Evolutionary conservation across 306 rosid genomes (phyloP).

Genomic region (Erythrophleum fordii): DNA sequence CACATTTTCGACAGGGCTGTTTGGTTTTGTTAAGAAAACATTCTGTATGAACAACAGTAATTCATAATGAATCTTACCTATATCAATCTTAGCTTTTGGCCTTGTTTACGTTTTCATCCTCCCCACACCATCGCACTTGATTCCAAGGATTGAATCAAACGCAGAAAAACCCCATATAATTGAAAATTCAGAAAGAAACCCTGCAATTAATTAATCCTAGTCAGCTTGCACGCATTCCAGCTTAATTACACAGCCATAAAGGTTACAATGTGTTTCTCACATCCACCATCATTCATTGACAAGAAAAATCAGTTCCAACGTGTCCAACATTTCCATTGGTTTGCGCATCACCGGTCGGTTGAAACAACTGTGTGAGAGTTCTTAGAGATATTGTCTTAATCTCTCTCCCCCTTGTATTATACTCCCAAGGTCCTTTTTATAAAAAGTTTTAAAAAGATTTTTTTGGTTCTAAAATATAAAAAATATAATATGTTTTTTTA

Average conservation of each 20-base stretch:
- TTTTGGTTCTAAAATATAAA: no score
- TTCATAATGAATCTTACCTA: constrained; percentile 19
- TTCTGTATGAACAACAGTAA: constrained; percentile 26
- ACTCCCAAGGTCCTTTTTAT: no score
- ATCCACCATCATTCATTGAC: constrained; percentile 15
- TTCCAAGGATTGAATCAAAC: no score
- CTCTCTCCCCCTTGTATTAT: not conserved
- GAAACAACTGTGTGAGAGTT: constrained; percentile 33
- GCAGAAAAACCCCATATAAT: no score
- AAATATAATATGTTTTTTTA: no score
- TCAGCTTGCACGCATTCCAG: not conserved
- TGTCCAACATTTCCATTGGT: constrained; percentile 66
- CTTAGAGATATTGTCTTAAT: constrained; percentile 36
- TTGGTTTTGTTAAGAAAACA: constrained; percentile 28
- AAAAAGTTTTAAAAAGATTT: no score
- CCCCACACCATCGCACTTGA: not conserved
- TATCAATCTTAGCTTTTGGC: constrained; percentile 2
- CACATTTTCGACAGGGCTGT: no score
- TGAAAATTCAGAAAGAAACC: not conserved
- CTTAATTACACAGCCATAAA: not conserved
- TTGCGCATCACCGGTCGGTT: constrained; percentile 56
- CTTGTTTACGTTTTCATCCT: not conserved
- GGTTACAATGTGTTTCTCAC: not conserved
- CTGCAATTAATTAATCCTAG: not conserved
- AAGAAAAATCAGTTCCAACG: constrained; percentile 47